Evolutionary conservation across 352 stramenopile genomes (phyloP).

Genomic region (Pythium oligandrum): DNA sequence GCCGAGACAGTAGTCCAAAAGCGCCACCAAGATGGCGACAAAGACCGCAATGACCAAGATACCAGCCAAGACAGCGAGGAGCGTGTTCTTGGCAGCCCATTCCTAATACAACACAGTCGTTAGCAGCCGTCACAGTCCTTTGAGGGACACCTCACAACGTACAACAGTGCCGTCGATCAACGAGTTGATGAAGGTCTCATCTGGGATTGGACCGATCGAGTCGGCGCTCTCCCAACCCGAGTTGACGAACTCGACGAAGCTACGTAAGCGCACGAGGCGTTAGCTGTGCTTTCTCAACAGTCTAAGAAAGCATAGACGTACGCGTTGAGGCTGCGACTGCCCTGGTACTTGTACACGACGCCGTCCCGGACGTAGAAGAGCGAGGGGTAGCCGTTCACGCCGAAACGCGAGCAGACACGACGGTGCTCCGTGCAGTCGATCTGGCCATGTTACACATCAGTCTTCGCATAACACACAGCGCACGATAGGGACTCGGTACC

Average conservation of each 20-base stretch:
- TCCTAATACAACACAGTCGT: conserved; percentile 9
- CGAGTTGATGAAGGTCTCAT: conserved; percentile 25
- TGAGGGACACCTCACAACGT: background rate
- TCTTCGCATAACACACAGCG: no score
- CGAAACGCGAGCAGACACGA: conserved; percentile 79
- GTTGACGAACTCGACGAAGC: conserved; percentile 25
- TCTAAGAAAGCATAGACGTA: conserved; percentile 17
- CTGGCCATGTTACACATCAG: conserved; percentile 6
- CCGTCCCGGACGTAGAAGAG: conserved; percentile 74
- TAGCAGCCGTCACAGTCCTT: no score
- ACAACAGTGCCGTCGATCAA: conserved; percentile 18
- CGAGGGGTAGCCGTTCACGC: conserved; percentile 72
- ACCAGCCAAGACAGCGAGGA: conserved; percentile 25
- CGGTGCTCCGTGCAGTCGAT: conserved; percentile 72
- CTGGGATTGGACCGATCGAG: conserved; percentile 25
- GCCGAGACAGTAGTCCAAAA: conserved; percentile 33
- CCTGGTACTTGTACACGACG: conserved; percentile 76
- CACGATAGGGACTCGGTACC: conserved; percentile 15
- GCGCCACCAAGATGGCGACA: conserved; percentile 28
- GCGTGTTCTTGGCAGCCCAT: conserved; percentile 31
- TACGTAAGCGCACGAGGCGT: background rate
- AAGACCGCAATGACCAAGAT: conserved; percentile 34
- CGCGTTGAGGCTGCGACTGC: conserved; percentile 58
- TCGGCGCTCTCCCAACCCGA: conserved; percentile 23
- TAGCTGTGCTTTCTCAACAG: background rate